Evolutionary conservation across 139 green algal genomes (phyloP), one percentile per base, ranked within the genome.

Genomic region (Deuterostichococcus epilithicus): DNA sequence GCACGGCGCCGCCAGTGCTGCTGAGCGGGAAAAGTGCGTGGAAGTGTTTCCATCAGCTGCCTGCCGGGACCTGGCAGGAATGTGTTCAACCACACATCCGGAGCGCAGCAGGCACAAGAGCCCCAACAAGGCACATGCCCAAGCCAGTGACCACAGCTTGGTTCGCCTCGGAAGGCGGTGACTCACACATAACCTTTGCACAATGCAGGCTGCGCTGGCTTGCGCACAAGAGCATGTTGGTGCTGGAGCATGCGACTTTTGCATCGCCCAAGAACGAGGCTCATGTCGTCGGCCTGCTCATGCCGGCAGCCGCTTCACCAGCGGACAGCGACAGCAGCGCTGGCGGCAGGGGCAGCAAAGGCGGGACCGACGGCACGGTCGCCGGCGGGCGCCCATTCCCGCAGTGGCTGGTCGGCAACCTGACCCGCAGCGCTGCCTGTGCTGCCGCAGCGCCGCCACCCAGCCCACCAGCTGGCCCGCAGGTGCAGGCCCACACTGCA

Each of bases 241-340:
- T 91, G 32, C 73, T 94, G 45, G 90, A 94, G 75, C 87, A 93
- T 42, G 81, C 80, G 28, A 94, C 83, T n/a, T 94, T 94, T 73
- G 90, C 90, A 22, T 89, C 79, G 73, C 63, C 72, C 15, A 80
- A 72, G 5, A 94, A 92, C 75, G 89, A 90, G 65, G 37, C 44
- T 1, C 25, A 73, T 1, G 68, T 94, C 25, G 75, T 85, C 34
- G 67, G 32, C 30, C 47, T 87, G 1, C 39, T 74, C 25, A 69
- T 93, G 65, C 5, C 8, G n/a, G n/a, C 26, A 58, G 52, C 82
- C 70, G 45, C 30, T 67, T 3, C 60, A 79, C 70, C 77, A 77
- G 63, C 78, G 78, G 78, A 37, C 59, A 44, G 59, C 59, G 28
- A 32, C 22, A 23, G 32, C 34, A 33, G n/a, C 22, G 45, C 33